Conservation (phyloP, 2,329 filamentous ascomycete species). For the Aspergillus costaricaensis region DNA sequence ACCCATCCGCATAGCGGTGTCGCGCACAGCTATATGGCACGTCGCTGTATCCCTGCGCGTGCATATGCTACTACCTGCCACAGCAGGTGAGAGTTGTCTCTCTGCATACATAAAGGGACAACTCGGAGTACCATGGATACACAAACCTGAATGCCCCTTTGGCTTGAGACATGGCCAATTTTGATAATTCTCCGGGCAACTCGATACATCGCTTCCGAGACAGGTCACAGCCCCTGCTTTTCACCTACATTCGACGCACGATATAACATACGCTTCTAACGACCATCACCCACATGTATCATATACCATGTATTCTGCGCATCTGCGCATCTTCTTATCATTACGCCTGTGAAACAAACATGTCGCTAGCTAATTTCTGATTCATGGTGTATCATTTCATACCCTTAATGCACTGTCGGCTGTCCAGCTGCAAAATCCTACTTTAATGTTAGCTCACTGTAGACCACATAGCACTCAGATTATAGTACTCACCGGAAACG, state of each 20-base stretch:
- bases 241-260: neutral
- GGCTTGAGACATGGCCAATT: neutral
- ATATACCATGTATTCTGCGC: neutral
- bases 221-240: neutral
- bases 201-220: neutral
- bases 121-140: neutral
- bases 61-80: neutral
- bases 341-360: neutral
- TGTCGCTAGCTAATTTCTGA: neutral
- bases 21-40: neutral
- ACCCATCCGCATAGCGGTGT: neutral
- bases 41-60: neutral
- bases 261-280: neutral
- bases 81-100: neutral
- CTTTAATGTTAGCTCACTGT: neutral
- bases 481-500: conserved; percentile 66
- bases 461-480: neutral
- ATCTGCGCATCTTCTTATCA: neutral
- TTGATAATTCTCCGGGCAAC: neutral
- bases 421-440: conserved; percentile 40
- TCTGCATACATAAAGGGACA: neutral
- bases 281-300: neutral
- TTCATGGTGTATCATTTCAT: neutral
- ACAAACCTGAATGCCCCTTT: neutral
- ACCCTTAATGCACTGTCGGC: conserved; percentile 34